Percentiles rank a stretch among this genome's conserved stretches.
Evolutionary conservation across 2,329 filamentous ascomycete species (phyloP).

Genomic region (Coniochaeta pulveracea): DNA sequence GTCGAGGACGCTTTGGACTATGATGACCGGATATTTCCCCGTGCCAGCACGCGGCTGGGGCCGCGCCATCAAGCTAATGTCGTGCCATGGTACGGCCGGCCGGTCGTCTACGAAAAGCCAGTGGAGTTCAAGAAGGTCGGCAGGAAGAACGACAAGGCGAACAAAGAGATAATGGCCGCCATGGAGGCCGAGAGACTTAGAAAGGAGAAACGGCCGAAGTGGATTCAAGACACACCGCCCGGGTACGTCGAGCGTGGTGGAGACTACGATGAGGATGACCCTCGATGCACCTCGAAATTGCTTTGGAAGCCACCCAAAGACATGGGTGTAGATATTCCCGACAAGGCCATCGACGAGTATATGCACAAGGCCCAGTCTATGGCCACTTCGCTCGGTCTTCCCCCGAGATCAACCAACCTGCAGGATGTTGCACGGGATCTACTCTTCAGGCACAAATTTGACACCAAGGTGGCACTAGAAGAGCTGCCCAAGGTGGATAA

Average conservation of each 20-base stretch:
- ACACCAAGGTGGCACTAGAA: conserved; percentile 58
- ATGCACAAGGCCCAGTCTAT: conserved; percentile 58
- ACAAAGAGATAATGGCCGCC: conserved; percentile 69
- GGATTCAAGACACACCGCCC: conserved; percentile 81
- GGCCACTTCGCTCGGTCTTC: conserved; percentile 57
- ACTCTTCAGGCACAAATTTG: conserved; percentile 61
- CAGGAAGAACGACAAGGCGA: conserved; percentile 66
- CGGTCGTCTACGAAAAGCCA: conserved; percentile 84
- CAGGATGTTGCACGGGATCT: conserved; percentile 72
- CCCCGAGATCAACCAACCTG: conserved; percentile 71
- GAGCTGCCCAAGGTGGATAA: conserved; percentile 58
- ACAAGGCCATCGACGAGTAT: conserved; percentile 61
- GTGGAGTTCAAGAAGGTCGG: conserved; percentile 73
- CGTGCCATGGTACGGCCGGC: conserved; percentile 70
- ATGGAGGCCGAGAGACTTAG: conserved; percentile 73
- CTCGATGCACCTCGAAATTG: conserved; percentile 61
- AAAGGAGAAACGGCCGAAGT: conserved; percentile 76
- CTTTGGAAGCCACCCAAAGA: conserved; percentile 67
- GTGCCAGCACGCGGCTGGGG: conserved; percentile 84
- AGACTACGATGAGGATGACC: conserved; percentile 60
- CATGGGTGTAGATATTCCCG: conserved; percentile 29
- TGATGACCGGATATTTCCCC: conserved; percentile 93
- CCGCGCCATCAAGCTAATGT: conserved; percentile 86
- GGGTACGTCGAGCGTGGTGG: conserved; percentile 81
- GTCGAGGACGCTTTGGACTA: conserved; percentile 94